Conservation (phyloP, 2,329 filamentous ascomycete species). For the Triangularia setosa region DNA sequence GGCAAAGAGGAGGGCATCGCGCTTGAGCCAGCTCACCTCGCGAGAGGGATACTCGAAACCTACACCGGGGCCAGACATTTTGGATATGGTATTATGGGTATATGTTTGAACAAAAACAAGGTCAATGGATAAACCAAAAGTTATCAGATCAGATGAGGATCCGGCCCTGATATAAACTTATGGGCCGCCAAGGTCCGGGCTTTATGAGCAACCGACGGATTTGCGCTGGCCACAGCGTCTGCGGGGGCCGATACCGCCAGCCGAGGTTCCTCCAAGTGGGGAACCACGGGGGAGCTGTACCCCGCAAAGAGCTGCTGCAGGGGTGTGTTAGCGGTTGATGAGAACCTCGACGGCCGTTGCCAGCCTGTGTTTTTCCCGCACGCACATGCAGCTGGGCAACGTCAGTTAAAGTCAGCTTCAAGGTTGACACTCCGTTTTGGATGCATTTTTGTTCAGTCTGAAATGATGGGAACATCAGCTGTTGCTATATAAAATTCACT, state of each 20-base stretch:
- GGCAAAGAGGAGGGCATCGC: constrained; percentile 85
- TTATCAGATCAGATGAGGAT: not conserved
- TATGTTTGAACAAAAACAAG: not conserved
- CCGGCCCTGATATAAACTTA: not conserved
- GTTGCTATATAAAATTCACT: not conserved
- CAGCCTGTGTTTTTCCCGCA: constrained; percentile 19
- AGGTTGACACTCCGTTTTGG: not conserved
- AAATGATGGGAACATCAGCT: not conserved
- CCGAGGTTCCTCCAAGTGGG: constrained; percentile 20
- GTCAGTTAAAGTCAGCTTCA: not conserved
- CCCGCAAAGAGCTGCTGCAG: constrained; percentile 6
- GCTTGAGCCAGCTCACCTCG: constrained; percentile 80
- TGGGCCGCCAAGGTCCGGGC: not conserved
- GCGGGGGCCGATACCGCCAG: constrained; percentile 21
- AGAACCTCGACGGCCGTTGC: constrained; percentile 3
- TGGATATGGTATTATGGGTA: constrained; percentile 17
- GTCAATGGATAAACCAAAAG: not conserved
- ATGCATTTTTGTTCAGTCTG: not conserved
- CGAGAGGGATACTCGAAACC: constrained; percentile 76
- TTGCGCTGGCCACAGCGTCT: constrained; percentile 3
- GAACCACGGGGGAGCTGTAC: not conserved
- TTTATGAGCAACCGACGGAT: not conserved
- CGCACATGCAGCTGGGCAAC: not conserved
- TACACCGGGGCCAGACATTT: constrained; percentile 51
- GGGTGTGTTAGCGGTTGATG: not conserved